Base-by-base conservation (phyloP, 805 yeast genomes). In the Torulaspora maleeae region DNA sequence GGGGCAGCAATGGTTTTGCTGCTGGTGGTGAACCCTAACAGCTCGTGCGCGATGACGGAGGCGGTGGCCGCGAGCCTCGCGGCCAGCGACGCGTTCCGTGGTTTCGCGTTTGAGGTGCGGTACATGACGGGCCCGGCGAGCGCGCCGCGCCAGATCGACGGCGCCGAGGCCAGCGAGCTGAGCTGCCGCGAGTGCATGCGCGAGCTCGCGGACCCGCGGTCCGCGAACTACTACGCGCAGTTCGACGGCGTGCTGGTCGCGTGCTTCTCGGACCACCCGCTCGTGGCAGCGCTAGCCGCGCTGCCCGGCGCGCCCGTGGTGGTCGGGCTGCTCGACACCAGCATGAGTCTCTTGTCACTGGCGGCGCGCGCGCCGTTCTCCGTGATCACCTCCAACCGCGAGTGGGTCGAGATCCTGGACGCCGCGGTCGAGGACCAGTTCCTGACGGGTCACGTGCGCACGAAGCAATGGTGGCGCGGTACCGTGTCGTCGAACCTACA, bases 251-350 rank as follows among this genome's bases (percentile, higher is more conserved):
- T 58, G 20, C 44, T 58, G 24, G 50, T 58, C 4, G 59, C 54
- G 2, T 58, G 63, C 36, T 58, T 58, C 28, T 58, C 63, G 15
- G 59, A 58, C 38, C 63, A 58, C 41, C 63, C 63, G 28, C 49
- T 58, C 38, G 61, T 54, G 15, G 43, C 25, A 33, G 41, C 41
- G 43, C 25, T 43, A 29, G 36, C 44, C 27, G 34, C 37, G 34
- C 38, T 39, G 41, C 43, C 38, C 10, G 32, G 11, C 19, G 43
- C 45, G 27, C 54, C 48, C 22, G 51, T 36, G 24, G 51, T 51
- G 12, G 41, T 49, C 28, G 60, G 57, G 7, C 49, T 58, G 20
- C 44, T 58, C 32, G 50, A 54, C 33, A 41, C 55, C 16, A 41
- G 53, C n/a, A 39, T 58, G 36, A 42, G 45, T 15, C 45, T 44